phyloP scores from a whole-genome alignment of 495 filamentous ascomycete genomes.

The Neurospora sp. region DNA sequence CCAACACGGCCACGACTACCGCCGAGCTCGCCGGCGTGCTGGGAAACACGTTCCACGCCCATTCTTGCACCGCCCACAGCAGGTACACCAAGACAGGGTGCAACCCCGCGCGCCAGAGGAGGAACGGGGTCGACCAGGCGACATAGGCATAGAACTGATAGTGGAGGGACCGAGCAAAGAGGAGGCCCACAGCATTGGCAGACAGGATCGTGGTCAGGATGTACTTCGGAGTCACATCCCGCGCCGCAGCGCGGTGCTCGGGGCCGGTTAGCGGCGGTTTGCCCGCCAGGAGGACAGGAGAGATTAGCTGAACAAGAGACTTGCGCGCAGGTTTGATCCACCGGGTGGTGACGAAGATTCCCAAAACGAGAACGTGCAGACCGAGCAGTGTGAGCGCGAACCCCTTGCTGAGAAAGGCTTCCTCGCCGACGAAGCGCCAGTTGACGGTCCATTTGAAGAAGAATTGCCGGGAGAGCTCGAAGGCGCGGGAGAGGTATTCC shows the following conservation, averaged over 20 bases:
- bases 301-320: conserved; percentile 34
- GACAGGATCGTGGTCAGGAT: conserved; percentile 70
- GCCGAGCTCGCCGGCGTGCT: conserved; percentile 71
- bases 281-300: conserved; percentile 37
- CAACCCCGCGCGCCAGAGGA: conserved; percentile 72
- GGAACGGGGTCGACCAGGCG: conserved; percentile 82
- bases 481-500: conserved; percentile 71
- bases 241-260: conserved; percentile 43
- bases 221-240: conserved; percentile 58
- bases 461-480: conserved; percentile 82
- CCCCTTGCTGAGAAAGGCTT: conserved; percentile 61
- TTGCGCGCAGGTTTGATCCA: conserved; percentile 40
- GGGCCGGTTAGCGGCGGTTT: conserved; percentile 41
- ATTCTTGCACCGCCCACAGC: conserved; percentile 80
- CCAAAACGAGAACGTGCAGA: conserved; percentile 56
- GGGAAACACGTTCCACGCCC: conserved; percentile 96
- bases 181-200: conserved; percentile 72
- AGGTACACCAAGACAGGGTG: conserved; percentile 61
- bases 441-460: conserved; percentile 98
- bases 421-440: conserved; percentile 85
- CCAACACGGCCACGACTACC: conserved; percentile 63
- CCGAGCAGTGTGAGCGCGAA: conserved; percentile 62
- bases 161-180: conserved; percentile 85
- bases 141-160: conserved; percentile 97
- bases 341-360: conserved; percentile 43